Evolutionary conservation across 2,329 filamentous ascomycete species (phyloP).

Genomic region (Sporothrix phasma): DNA sequence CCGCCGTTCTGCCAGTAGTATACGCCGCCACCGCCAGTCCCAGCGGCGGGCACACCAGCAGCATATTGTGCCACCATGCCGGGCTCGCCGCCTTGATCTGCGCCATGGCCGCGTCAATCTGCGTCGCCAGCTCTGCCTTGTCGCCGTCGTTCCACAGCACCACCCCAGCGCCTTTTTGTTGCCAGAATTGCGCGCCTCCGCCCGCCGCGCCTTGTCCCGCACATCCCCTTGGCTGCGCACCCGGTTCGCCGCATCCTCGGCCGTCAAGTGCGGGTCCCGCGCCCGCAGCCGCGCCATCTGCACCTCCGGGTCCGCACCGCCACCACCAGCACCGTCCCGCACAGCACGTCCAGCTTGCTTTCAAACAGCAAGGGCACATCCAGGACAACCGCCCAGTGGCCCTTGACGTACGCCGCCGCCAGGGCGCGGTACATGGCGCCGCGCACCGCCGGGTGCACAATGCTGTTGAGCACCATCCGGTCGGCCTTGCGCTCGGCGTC

Average conservation of each 20-base stretch:
- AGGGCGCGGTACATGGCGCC: conserved; percentile 70
- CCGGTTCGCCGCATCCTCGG: conserved; percentile 80
- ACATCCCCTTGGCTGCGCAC: conserved; percentile 83
- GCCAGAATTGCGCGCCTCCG: conserved; percentile 56
- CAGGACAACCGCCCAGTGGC: conserved; percentile 80
- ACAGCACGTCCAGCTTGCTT: conserved; percentile 72
- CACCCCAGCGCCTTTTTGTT: conserved; percentile 32
- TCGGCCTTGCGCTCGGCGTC: conserved; percentile 60
- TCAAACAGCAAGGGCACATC: conserved; percentile 92
- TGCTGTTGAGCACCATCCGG: conserved; percentile 69
- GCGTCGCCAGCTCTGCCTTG: conserved; percentile 55
- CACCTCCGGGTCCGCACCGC: conserved; percentile 68
- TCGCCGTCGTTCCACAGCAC: conserved; percentile 87
- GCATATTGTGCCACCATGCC: conserved; percentile 68
- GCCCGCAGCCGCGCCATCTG: conserved; percentile 73
- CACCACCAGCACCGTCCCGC: conserved; percentile 78
- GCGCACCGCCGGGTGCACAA: conserved; percentile 86
- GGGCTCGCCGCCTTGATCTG: conserved; percentile 56
- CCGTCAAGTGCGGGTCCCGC: conserved; percentile 65
- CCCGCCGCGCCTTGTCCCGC: conserved; percentile 67
- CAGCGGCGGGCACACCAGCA: conserved; percentile 62
- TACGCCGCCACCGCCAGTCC: conserved; percentile 58
- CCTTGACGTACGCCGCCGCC: conserved; percentile 60
- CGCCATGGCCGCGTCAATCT: conserved; percentile 56
- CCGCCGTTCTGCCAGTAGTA: conserved; percentile 63